Base-by-base conservation (phyloP, 257 asterid genomes). In the Agastache rugosa region DNA sequence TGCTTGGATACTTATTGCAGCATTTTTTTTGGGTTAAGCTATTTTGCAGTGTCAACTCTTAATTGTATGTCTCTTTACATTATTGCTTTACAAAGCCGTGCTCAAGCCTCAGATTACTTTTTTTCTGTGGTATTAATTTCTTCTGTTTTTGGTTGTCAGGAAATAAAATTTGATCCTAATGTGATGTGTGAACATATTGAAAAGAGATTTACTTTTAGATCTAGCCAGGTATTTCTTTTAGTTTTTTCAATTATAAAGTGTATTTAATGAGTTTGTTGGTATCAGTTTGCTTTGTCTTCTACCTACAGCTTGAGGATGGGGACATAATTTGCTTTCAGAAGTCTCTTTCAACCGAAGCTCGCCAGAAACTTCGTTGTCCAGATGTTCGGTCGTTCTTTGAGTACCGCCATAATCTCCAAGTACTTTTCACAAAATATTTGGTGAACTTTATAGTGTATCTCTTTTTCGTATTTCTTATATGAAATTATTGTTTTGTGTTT, bases 261-360 rank as follows among this genome's bases (percentile, higher is more conserved):
- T 64, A 65, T 27, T 25, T 23, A 35, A 35, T 71, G 76, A 47
- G 71, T 63, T 17, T 37, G 35, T 11, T 65, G 69, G 45, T 35
- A 71, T 66, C 31, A 19, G 54, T 75, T 76, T 51, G 20, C 78
- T 77, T 41, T 47, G 6, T 55, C 17, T 39, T 70, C 59, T 75
- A 22, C 75, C 71, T 75, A 73, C 87, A 87, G 88, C 86, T 85
- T 45, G 85, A 79, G 62, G 85, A 85, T 81, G 92, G 89, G 44
- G 88, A 85, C 79, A 87, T 87, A 60, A 54, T 87, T 60, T 85
- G 90, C 81, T 77, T 77, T 77, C 92, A 87, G 62, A 87, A 83
- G 69, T 75, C 66, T 70, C 82, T 71, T 75, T 48, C 85, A 35
- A 64, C 69, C 6, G 73, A 79, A 78, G 79, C 67, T 60, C 54